Evolutionary conservation across 2,329 filamentous ascomycete genomes (phyloP).

Genomic region (Bisporella sp.): DNA sequence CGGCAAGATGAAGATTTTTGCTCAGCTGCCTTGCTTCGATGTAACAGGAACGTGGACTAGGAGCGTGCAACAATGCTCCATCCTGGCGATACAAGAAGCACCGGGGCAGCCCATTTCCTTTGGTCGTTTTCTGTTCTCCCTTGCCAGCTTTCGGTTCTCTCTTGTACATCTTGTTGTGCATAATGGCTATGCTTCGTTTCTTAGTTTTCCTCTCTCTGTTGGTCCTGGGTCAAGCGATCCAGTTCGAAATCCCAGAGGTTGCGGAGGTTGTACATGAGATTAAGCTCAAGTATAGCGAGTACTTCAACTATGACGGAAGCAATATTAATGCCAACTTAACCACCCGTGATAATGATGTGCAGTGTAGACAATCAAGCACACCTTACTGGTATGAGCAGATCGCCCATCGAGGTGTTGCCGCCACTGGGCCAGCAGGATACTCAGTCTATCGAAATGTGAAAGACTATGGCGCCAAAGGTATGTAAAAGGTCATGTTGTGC

Average conservation of each 20-base stretch:
- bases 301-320: background rate
- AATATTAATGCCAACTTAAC: background rate
- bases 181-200: background rate
- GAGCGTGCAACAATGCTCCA: too few relatives aligned
- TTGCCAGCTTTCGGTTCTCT: too few relatives aligned
- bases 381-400: conserved; percentile 20
- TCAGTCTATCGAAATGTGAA: conserved; percentile 17
- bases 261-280: background rate
- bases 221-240: background rate
- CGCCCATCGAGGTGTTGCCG: conserved; percentile 14
- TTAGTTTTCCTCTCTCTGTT: background rate
- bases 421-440: conserved; percentile 14
- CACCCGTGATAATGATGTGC: background rate
- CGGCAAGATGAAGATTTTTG: too few relatives aligned
- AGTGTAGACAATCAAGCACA: background rate
- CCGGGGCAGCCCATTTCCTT: too few relatives aligned
- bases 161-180: too few relatives aligned
- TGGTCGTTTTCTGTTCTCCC: too few relatives aligned
- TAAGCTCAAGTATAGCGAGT: background rate
- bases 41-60: too few relatives aligned
- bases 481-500: background rate
- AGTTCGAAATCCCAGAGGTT: background rate
- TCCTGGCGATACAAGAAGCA: too few relatives aligned
- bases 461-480: conserved; percentile 14
- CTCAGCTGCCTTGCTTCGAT: too few relatives aligned